Evolutionary conservation across 1,284 basidiomycete species (phyloP), one percentile per base, ranked within the genome.

Genomic region (Puccinia polysora): DNA sequence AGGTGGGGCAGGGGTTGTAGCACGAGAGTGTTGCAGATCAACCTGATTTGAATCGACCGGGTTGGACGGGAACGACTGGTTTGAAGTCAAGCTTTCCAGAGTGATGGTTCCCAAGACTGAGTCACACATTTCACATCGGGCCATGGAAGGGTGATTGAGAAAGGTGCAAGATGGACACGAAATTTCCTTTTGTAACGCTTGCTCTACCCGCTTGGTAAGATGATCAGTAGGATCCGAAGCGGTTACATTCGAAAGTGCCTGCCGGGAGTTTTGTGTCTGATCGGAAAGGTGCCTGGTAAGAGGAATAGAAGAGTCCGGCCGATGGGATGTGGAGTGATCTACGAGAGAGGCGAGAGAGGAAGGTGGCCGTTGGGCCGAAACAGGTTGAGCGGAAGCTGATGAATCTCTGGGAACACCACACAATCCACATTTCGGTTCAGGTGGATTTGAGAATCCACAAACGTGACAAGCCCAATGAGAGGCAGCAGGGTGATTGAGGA

Each of bases 141-240:
- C 79, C 76, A 94, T 82, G 0, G 86, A 88, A 0, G 87, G 86
- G 75, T 90, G 88, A 79, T 98, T 98, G 34, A 93, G 82, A 78
- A 95, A 98, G 0, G 95, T 97, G 78, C 95, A 98, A 0, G 87
- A 87, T 0, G 87, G 84, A 80, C 95, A 98, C 12, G 88, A 81
- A 40, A 89, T 82, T 18, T 36, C 32, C 18, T 32, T 60, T 14
- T 23, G 20, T 40, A 4, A 38, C 3, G 12, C 56, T 23, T 40
- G 34, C 36, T 38, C 7, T 40, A 40, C 43, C n/a, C 36, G 56
- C 23, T 59, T n/a, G 2, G 43, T 18, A 18, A 38, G 20, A 50
- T 62, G 34, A 36, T 58, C 59, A 28, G 34, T 25, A 20, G 58
- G 18, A 0, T 45, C 25, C n/a, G 43, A 45, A 56, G 65, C 59